Percentiles rank a stretch among this genome's conserved stretches.
phyloP scores from a whole-genome alignment of 2,329 filamentous ascomycete species.

The Aspergillus uvarum region DNA sequence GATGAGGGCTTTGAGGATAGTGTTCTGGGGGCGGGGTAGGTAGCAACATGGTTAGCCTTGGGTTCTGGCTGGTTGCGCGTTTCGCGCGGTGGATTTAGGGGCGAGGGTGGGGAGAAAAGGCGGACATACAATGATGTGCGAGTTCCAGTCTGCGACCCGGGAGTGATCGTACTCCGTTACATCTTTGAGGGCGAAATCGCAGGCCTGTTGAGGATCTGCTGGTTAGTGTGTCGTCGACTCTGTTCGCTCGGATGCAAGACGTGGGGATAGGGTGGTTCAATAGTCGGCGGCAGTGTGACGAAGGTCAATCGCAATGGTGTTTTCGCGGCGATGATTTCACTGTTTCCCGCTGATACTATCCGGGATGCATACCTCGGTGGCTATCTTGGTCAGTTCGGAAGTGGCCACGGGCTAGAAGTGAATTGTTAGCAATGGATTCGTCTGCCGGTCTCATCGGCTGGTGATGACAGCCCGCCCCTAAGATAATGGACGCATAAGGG shows the following conservation, averaged over 20 bases:
- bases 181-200: conserved; percentile 71
- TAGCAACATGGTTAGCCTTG: background rate
- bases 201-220: conserved; percentile 61
- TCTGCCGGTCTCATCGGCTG: conserved; percentile 1
- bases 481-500: background rate
- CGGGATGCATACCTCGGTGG: conserved; percentile 65
- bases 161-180: conserved; percentile 83
- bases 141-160: conserved; percentile 86
- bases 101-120: background rate
- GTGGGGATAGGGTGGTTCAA: background rate
- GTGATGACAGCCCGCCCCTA: conserved; percentile 7
- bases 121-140: conserved; percentile 77
- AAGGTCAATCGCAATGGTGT: too few species aligned
- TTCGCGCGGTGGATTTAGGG: background rate
- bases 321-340: too few species aligned
- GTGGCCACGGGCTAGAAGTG: conserved; percentile 67
- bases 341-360: background rate
- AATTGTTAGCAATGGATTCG: conserved; percentile 2
- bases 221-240: background rate
- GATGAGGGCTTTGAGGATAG: conserved; percentile 44
- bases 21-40: conserved; percentile 29
- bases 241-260: background rate
- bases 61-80: background rate
- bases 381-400: conserved; percentile 79
- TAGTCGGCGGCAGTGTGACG: too few species aligned